phyloP scores from a whole-genome alignment of 2,329 filamentous ascomycete species.

The Fusarium newnesense region DNA sequence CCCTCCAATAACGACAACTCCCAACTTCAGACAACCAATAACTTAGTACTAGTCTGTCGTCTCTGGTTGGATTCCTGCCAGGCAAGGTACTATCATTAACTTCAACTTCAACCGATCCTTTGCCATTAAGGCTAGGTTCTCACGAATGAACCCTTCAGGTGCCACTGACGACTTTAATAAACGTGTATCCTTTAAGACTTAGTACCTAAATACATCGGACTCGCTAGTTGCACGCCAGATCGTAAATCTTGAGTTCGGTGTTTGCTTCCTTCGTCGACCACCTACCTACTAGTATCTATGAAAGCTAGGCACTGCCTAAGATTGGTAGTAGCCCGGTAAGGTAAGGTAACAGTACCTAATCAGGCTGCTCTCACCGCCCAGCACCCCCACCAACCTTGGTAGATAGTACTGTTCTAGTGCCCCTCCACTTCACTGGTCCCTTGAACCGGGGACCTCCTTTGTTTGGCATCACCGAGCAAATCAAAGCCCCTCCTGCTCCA shows the following conservation, averaged over 20 bases:
- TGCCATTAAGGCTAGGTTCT: not conserved
- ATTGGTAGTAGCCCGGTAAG: not conserved
- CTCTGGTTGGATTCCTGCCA: not conserved
- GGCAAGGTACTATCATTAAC: not conserved
- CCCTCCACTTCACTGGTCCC: not conserved
- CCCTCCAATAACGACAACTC: not conserved
- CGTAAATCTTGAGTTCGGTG: not conserved
- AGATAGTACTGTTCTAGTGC: not conserved
- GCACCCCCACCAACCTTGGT: not conserved
- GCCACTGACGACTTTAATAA: not conserved
- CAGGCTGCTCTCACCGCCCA: not conserved
- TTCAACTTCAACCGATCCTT: not conserved
- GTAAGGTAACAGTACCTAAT: not conserved
- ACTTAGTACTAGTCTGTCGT: not conserved
- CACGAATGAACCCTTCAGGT: not conserved
- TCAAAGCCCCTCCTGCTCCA: slow-evolving; percentile 8
- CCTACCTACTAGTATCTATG: not conserved
- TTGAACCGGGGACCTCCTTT: slow-evolving; percentile 19
- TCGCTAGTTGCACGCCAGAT: not conserved
- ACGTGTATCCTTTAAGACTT: not conserved
- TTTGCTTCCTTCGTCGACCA: not conserved
- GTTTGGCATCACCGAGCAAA: slow-evolving; percentile 42
- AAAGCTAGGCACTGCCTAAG: not conserved
- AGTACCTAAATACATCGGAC: not conserved
- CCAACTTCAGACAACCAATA: not conserved